Evolutionary conservation across 1,139 yeast genomes (phyloP), one percentile per base, ranked within the genome.

Genomic region (Pichia sorboxylosa): DNA sequence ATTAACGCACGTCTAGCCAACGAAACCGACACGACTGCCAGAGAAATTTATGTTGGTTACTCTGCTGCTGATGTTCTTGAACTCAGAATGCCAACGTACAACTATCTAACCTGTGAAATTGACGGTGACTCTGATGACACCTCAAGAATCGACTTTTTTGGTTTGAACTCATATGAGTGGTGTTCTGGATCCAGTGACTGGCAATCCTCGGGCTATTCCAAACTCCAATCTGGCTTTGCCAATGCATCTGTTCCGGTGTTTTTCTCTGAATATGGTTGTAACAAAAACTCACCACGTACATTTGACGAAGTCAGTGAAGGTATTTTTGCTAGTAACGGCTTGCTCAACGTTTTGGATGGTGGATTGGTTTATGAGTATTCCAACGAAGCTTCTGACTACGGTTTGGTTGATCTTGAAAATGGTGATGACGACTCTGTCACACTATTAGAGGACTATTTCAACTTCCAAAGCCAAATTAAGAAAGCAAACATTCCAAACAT

Each of bases 101-200:
- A 77, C 48, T 87, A 83, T 55, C 67, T 87, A 47, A 76, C 84
- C 40, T 87, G 96, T 58, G 77, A 76, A 39, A 52, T 63, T 29
- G 59, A 60, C 37, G 69, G 64, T 26, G 63, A 64, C 27, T 64
- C 61, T 24, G 63, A 64, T 21, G 80, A 73, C 31, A 69, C 63
- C 24, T 75, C 90, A 31, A 65, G 63, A 27, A 73, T 93, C 13
- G 96, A 85, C 53, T 85, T 85, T 59, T 83, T 82, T 51, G 96
- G 95, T 34, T 70, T 87, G 49, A 85, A 87, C 63, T 80, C 90
- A 46, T 85, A 85, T 57, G 84, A 80, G 55, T 78, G 96, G 96
- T 85, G 96, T 58, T 80, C 85, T 13, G 80, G 87, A 31, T 53
- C 69, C 14, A 69, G 72, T 26, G 63, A 69, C 35, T 82, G 78